A percentile compares a stretch with the other conserved stretches of the same genome.
Conservation (phyloP, 2,329 filamentous ascomycete genomes). For the Diaporthe batatas region DNA sequence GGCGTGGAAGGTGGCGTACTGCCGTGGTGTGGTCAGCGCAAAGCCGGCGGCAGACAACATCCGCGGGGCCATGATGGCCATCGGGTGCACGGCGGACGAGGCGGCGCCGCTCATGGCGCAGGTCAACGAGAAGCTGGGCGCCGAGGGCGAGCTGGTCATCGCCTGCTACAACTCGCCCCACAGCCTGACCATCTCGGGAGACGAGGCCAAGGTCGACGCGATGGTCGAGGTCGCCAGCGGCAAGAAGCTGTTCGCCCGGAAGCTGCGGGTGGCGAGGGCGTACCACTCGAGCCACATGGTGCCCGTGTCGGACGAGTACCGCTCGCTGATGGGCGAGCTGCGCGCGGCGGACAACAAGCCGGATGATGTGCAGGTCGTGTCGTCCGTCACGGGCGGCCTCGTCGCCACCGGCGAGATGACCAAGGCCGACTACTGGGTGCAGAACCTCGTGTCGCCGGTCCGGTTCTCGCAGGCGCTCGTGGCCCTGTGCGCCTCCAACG, state of each 20-base stretch:
- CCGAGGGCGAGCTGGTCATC: constrained; percentile 46
- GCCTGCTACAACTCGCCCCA: constrained; percentile 45
- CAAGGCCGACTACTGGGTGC: constrained; percentile 44
- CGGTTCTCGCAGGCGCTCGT: constrained; percentile 36
- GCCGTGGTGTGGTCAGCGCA: constrained; percentile 41
- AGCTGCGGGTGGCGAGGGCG: constrained; percentile 47
- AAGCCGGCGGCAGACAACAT: constrained; percentile 17
- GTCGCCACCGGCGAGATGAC: constrained; percentile 33
- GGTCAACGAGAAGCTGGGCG: constrained; percentile 36
- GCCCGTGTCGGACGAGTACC: constrained; percentile 47
- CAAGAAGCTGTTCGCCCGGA: constrained; percentile 48
- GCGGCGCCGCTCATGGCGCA: constrained; percentile 42
- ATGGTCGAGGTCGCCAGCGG: constrained; percentile 45
- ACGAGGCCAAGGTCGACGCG: constrained; percentile 46
- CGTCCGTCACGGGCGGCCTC: constrained; percentile 34
- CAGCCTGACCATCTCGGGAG: constrained; percentile 54
- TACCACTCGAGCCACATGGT: constrained; percentile 52
- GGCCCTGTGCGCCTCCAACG: constrained; percentile 42
- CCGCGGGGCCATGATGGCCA: constrained; percentile 38
- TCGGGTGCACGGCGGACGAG: constrained; percentile 38
- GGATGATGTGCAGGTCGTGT: constrained; percentile 30
- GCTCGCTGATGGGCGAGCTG: constrained; percentile 40
- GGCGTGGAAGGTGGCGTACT: constrained; percentile 45
- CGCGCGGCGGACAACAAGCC: not conserved
- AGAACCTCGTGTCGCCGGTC: constrained; percentile 37